Evolutionary conservation across 805 yeast species (phyloP), one percentile per base, ranked within the genome.

Genomic region (Suhomyces xylopsoci): DNA sequence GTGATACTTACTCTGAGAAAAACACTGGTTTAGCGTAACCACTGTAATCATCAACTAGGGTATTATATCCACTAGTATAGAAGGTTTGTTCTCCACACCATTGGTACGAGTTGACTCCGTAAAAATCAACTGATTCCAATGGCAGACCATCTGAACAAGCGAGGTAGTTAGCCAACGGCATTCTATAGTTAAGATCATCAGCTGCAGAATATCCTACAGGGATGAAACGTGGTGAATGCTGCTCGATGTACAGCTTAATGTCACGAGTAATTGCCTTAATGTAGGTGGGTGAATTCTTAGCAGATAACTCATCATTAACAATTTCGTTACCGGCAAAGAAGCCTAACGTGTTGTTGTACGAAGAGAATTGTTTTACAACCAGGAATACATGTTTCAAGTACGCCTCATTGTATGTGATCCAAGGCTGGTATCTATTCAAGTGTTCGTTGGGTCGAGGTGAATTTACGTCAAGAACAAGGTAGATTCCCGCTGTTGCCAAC

Each of bases 151-250:
- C 83, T 22, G 83, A 80, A 62, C 97, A 92, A 61, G 87, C 93
- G 51, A 93, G 77, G 65, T 88, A 93, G 52, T 83, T 79, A 0
- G 97, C 87, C 47, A 92, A 76, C 0, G 97, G 80, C 7, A 81
- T 80, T 61, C 98, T 77, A 68, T 81, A 92, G 49, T 77, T 70
- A 54, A 92, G 77, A 63, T 92, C 97, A 70, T 93, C 98, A 1
- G 97, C 98, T 0, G 98, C 97, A 0, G 97, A 90, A 67, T 93
- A 93, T 0, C 98, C 98, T 36, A 93, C 89, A 0, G 98, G 98
- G 15, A 93, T 81, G 12, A 63, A 62, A 51, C 99, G 78, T 1
- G 83, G 79, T 3, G 83, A 69, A 61, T 89, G 81, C 25, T 65
- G 61, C 7, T 71, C 65, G 55, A 90, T 84, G 64, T 87, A 93